Percentiles rank a stretch among this genome's conserved stretches.
phyloP scores from a whole-genome alignment of 805 yeast genomes.

The Lipomyces sp. region DNA sequence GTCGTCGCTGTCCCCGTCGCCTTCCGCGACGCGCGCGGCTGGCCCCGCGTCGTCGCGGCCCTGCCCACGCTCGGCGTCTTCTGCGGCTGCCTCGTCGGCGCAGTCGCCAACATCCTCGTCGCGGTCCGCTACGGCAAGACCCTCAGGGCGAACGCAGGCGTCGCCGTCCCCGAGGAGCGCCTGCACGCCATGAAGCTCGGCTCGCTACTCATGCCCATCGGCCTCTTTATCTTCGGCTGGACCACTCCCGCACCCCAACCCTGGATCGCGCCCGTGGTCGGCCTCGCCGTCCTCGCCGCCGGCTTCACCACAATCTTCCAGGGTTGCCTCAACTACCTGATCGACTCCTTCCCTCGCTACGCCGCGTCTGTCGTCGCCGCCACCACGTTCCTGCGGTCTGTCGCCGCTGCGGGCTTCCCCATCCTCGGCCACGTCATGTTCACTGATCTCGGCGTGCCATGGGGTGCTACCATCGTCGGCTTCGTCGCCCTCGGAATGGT shows the following conservation, averaged over 20 bases:
- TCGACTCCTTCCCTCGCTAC: slow-evolving; percentile 55
- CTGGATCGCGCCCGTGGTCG: slow-evolving; percentile 59
- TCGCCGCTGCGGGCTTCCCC: slow-evolving; percentile 61
- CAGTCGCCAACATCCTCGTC: slow-evolving; percentile 33
- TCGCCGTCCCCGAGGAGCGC: slow-evolving; percentile 58
- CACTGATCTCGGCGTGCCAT: slow-evolving; percentile 47
- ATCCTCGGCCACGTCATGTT: slow-evolving; percentile 56
- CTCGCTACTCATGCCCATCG: slow-evolving; percentile 46
- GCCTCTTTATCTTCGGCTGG: slow-evolving; percentile 65
- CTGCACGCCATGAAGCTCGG: slow-evolving; percentile 51
- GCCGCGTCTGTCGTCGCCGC: slow-evolving; percentile 68
- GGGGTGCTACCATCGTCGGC: slow-evolving; percentile 57
- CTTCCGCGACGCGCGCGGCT: slow-evolving; percentile 35
- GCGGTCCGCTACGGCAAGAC: slow-evolving; percentile 35
- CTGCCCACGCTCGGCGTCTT: slow-evolving; percentile 39
- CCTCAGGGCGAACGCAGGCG: slow-evolving; percentile 40
- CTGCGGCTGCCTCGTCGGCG: slow-evolving; percentile 38
- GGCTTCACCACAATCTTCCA: slow-evolving; percentile 58
- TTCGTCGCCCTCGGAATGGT: slow-evolving; percentile 46
- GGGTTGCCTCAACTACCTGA: slow-evolving; percentile 57
- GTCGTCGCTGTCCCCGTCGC: slow-evolving; percentile 43
- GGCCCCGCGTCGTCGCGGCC: slow-evolving; percentile 37
- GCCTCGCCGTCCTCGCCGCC: slow-evolving; percentile 50
- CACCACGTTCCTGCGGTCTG: slow-evolving; percentile 56
- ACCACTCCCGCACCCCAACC: slow-evolving; percentile 46